Evolutionary conservation across 768 basidiomycete species (phyloP).

Genomic region (Suillus subaureus): DNA sequence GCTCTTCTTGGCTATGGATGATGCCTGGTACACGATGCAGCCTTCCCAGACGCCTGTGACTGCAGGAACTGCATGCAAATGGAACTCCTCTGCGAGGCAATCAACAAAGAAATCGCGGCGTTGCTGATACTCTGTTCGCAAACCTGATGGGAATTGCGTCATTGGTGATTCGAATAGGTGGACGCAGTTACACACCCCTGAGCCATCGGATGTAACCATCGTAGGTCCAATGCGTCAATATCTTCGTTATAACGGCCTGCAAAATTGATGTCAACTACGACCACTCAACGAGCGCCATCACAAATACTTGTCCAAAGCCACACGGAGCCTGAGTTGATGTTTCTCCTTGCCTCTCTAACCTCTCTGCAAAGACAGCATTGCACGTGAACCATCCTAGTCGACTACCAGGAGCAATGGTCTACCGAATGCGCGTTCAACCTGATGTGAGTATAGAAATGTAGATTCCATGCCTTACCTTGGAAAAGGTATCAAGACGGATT

Average conservation of each 20-base stretch:
- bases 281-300: not conserved
- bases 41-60: constrained; percentile 35
- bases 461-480: constrained; percentile 49
- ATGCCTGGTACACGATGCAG: constrained; percentile 48
- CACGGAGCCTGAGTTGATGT: constrained; percentile 68
- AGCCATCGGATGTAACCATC: constrained; percentile 81
- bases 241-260: constrained; percentile 57
- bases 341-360: constrained; percentile 71
- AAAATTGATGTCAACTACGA: constrained; percentile 8
- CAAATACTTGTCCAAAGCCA: constrained; percentile 65
- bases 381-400: constrained; percentile 83
- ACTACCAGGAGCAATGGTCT: constrained; percentile 80
- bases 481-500: constrained; percentile 80
- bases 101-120: constrained; percentile 70
- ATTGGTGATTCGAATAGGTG: not conserved
- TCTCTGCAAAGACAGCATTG: constrained; percentile 73
- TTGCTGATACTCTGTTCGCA: constrained; percentile 55
- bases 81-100: constrained; percentile 61
- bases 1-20: constrained; percentile 32
- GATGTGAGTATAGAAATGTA: not conserved
- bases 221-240: constrained; percentile 67
- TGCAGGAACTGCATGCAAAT: constrained; percentile 44
- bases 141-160: constrained; percentile 32
- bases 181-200: constrained; percentile 44
- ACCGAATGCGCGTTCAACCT: constrained; percentile 15